Evolutionary conservation across 2,329 filamentous ascomycete genomes (phyloP), one percentile per base, ranked within the genome.

Genomic region (Fusarium graminum): DNA sequence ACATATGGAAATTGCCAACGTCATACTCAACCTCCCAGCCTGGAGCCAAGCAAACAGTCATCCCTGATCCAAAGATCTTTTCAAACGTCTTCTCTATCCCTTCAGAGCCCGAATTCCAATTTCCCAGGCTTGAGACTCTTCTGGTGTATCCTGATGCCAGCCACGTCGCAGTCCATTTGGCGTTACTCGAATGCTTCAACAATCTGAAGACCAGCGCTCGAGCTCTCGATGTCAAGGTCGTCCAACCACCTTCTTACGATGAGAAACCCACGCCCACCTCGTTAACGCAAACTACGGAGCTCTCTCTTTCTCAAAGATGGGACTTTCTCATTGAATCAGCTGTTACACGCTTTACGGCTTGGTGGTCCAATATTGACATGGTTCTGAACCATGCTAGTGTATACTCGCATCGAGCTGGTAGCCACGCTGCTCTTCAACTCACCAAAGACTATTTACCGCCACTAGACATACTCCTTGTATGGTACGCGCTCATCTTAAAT

Each of bases 341-440:
- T 6, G 32, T 67, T 0, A 59, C 63, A 2, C 52, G 63, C 19
- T 66, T 66, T 10, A 42, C 40, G 4, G 59, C 44, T 4, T 66
- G 63, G 63, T 66, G 63, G 63, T 41, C 63, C 12, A 66, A 57
- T 9, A 63, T 67, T 13, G 46, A 52, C 7, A 9, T 67, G n/a
- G 53, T 66, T 1, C 12, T 66, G 11, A 52, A 53, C 19, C 63
- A 67, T 7, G 43, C 49, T 1, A 44, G 26, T 3, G 63, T 59
- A 3, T 66, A 66, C 16, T 46, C 51, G 4, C 63, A 66, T 26
- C 63, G 52, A 4, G 63, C 51, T 4, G 63, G 63, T 3, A 39
- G 6, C 10, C 54, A 57, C 17, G 63, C 62, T 8, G 39, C 59
- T 4, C 42, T 66, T 4, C 63, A 66, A n/a, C 40, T 66, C 4